These are phyloP conservation scores for Pichia nakasei DNA, from an alignment of 805 yeast genomes.

Conservation along the genomic window DNA sequence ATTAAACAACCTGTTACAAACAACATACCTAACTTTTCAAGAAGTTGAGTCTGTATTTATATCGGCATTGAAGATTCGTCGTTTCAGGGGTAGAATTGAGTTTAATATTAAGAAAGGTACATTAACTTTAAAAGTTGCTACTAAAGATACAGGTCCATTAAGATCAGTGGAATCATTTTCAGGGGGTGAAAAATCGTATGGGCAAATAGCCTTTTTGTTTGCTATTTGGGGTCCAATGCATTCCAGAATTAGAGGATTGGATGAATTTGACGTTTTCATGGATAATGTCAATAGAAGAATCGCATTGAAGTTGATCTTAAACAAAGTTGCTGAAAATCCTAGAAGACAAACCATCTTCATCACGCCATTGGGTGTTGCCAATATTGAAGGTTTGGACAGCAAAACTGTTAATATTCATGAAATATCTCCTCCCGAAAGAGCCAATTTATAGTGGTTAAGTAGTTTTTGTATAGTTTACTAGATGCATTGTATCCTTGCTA, in stretches of 20 bases:
- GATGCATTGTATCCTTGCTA: too few species aligned
- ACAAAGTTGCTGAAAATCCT: constrained; percentile 53
- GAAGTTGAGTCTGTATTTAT: constrained; percentile 51
- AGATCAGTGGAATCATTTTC: constrained; percentile 78
- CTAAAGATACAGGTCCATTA: constrained; percentile 46
- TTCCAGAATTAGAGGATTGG: constrained; percentile 79
- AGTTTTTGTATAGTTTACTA: too few species aligned
- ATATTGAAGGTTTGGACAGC: constrained; percentile 48
- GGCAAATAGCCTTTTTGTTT: constrained; percentile 79
- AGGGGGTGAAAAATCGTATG: constrained; percentile 94
- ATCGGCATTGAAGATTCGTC: constrained; percentile 52
- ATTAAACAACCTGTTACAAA: constrained; percentile 31
- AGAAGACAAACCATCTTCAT: constrained; percentile 83
- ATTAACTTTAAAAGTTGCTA: constrained; percentile 52
- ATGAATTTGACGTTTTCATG: constrained; percentile 97
- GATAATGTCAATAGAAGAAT: constrained; percentile 82
- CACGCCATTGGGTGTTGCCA: constrained; percentile 86
- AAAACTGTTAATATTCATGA: constrained; percentile 55
- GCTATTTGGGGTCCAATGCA: constrained; percentile 94
- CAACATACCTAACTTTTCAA: constrained; percentile 33
- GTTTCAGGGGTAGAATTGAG: constrained; percentile 62
- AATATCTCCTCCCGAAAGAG: constrained; percentile 34
- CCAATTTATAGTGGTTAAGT: constrained; percentile 2
- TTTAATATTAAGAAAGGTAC: constrained; percentile 47
- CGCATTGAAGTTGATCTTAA: constrained; percentile 65